Conservation (phyloP, 2,329 filamentous ascomycete species). For the Trematosphaeria pertusa region DNA sequence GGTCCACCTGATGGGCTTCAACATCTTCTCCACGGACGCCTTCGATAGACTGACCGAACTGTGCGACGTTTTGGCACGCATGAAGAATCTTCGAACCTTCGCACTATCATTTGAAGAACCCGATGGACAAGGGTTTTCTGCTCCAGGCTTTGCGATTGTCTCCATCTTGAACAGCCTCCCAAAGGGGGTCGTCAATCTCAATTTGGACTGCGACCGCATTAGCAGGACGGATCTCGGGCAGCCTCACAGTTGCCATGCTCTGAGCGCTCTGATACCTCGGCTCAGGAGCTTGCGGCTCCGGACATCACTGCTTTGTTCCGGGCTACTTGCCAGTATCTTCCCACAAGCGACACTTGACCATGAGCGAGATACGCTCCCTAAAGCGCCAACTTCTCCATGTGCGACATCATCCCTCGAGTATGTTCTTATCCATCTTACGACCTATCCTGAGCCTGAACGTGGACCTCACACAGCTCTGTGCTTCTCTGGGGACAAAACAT, state of each 20-base stretch:
- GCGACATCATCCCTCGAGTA: slow-evolving; percentile 13
- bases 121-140: slow-evolving; percentile 7
- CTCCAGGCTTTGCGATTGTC: slow-evolving; percentile 12
- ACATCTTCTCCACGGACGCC: slow-evolving; percentile 11
- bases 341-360: slow-evolving; percentile 10
- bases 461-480: slow-evolving; percentile 10
- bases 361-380: neutral
- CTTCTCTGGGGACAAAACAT: slow-evolving; percentile 6
- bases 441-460: slow-evolving; percentile 3
- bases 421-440: slow-evolving; percentile 12
- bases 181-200: slow-evolving; percentile 14
- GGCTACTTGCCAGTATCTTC: slow-evolving; percentile 10
- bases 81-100: slow-evolving; percentile 18
- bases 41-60: slow-evolving; percentile 19
- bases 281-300: slow-evolving; percentile 17
- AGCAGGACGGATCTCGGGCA: slow-evolving; percentile 7
- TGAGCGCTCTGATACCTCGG: slow-evolving; percentile 15
- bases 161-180: slow-evolving; percentile 16
- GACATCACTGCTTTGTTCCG: slow-evolving; percentile 17
- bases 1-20: slow-evolving; percentile 21
- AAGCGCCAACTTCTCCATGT: neutral
- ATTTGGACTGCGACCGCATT: slow-evolving; percentile 15
- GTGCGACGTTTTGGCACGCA: slow-evolving; percentile 11
- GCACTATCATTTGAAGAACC: slow-evolving; percentile 16
- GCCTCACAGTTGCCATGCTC: slow-evolving; percentile 18